Conservation (phyloP, 2,329 filamentous ascomycete species). For the Niveomyces coronatus region DNA sequence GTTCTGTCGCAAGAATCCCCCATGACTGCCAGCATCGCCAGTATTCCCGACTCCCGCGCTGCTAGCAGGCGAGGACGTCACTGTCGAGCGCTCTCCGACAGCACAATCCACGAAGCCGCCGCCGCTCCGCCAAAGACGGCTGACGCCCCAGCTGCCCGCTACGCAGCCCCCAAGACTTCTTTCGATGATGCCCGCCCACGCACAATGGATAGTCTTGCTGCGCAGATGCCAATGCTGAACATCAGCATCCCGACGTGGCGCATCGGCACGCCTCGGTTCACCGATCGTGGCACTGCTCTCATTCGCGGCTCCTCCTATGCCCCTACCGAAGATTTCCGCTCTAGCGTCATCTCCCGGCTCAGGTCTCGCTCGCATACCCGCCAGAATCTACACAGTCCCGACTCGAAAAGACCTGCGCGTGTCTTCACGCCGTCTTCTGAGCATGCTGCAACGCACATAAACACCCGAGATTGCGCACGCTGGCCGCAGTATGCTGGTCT, state of each 20-base stretch:
- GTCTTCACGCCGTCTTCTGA: slow-evolving; percentile 19
- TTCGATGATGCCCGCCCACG: slow-evolving; percentile 48
- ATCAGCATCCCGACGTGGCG: slow-evolving; percentile 76
- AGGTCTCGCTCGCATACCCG: slow-evolving; percentile 26
- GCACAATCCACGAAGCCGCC: slow-evolving; percentile 58
- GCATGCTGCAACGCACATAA: slow-evolving; percentile 12
- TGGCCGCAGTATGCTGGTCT: too few relatives aligned
- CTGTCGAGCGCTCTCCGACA: slow-evolving; percentile 64
- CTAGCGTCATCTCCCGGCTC: slow-evolving; percentile 46
- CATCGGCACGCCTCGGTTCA: slow-evolving; percentile 74
- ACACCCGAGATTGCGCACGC: too few relatives aligned
- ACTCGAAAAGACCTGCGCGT: slow-evolving; percentile 1
- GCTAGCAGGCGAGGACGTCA: slow-evolving; percentile 26
- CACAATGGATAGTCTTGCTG: slow-evolving; percentile 46
- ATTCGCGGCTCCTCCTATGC: slow-evolving; percentile 74
- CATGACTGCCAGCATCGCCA: slow-evolving; percentile 23
- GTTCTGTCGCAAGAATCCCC: slow-evolving; percentile 30
- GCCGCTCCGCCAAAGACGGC: slow-evolving; percentile 40
- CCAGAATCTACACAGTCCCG: slow-evolving; percentile 18
- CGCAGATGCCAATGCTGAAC: slow-evolving; percentile 48
- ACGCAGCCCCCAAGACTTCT: slow-evolving; percentile 63
- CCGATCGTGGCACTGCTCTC: slow-evolving; percentile 61
- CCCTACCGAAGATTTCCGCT: slow-evolving; percentile 60
- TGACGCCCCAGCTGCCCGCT: slow-evolving; percentile 57
- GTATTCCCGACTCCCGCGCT: slow-evolving; percentile 20